These are phyloP conservation scores for Kodamaea jinghongensis DNA, from an alignment of 805 yeast species.

Conservation along the genomic window DNA sequence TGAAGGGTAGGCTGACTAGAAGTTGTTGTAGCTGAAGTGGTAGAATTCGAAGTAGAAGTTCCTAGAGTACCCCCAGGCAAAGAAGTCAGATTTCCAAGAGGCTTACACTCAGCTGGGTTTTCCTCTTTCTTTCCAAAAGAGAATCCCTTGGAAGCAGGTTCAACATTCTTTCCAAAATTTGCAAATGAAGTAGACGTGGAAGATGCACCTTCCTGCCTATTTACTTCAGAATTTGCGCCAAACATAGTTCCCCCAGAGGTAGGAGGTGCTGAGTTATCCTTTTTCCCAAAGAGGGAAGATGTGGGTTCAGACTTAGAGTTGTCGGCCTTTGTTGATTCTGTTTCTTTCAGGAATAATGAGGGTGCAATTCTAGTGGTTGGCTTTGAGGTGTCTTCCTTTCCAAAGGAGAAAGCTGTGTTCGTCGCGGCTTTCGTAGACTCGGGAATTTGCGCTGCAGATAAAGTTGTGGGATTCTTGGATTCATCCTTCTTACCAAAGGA, in stretches of 20 bases:
- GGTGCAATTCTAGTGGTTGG: background rate
- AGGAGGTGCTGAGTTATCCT: too few relatives aligned
- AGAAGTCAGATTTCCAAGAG: too few relatives aligned
- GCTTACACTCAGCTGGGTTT: slow-evolving; percentile 8
- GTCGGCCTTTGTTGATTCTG: too few relatives aligned
- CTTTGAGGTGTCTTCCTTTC: slow-evolving; percentile 11
- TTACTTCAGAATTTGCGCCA: too few relatives aligned
- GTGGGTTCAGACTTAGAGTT: too few relatives aligned
- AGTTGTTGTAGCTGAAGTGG: slow-evolving; percentile 6
- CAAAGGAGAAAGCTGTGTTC: slow-evolving; percentile 10
- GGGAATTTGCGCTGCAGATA: too few relatives aligned
- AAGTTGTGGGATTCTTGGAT: too few relatives aligned
- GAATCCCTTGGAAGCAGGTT: slow-evolving; percentile 17
- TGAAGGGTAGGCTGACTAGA: slow-evolving; percentile 32
- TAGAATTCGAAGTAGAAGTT: background rate
- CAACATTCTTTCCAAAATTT: slow-evolving; percentile 10
- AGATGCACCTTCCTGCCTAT: too few relatives aligned
- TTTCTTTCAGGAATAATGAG: too few relatives aligned
- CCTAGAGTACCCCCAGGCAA: slow-evolving; percentile 1
- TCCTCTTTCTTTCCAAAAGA: slow-evolving; percentile 15
- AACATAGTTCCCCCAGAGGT: too few relatives aligned
- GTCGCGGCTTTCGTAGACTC: too few relatives aligned
- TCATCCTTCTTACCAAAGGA: slow-evolving; percentile 12
- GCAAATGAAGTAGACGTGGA: slow-evolving; percentile 2
- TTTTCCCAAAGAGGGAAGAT: too few relatives aligned